Evolutionary conservation across 2,329 filamentous ascomycete genomes (phyloP), one percentile per base, ranked within the genome.

Genomic region (Pseudocercospora macadamiae): DNA sequence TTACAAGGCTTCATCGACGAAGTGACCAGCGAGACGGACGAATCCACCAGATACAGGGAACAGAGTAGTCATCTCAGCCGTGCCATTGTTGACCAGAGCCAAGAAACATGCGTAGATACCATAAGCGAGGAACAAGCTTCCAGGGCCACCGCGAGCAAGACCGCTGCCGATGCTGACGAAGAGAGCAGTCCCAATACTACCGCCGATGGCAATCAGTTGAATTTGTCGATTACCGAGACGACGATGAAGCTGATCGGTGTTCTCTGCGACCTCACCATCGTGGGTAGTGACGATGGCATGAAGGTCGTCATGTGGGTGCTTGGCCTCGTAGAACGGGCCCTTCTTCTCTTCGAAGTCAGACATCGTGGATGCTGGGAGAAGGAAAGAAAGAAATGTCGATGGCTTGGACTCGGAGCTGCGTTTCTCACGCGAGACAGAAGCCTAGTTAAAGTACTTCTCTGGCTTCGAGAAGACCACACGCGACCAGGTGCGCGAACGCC

Each of bases 1-100:
- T 12, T 12, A 6, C 6, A 85, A 76, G 8, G 86, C 79, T n/a
- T 88, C 85, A 70, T 89, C 86, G 8, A 85, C 83, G 83, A 85
- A 89, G 64, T 85, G 78, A 25, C 85, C 85, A 3, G 85, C 85
- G 67, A 88, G 79, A 60, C 86, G 85, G 63, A 88, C 81, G 70
- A 87, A 88, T 4, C 82, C 63, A 55, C 63, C 62, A 52, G 61
- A 62, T 34, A 66, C 60, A 14, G 64, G 64, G 45, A 56, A 61
- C 21, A 61, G 47, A 8, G 55, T 48, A 19, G 61, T 65, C 86
- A 88, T 88, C 71, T 89, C 86, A 18, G 86, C 85, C 61, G 86
- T 78, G 58, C 80, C 82, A 68, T 87, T 87, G 77, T 87, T 88
- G 68, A 88, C 82, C 19, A 86, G 74, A 23, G 77, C 85, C 57